Percentiles rank a stretch among this genome's conserved stretches.
These are phyloP conservation scores for Petasospora fabianii DNA, from an alignment of 1,139 yeast genomes.

Conservation along the genomic window DNA sequence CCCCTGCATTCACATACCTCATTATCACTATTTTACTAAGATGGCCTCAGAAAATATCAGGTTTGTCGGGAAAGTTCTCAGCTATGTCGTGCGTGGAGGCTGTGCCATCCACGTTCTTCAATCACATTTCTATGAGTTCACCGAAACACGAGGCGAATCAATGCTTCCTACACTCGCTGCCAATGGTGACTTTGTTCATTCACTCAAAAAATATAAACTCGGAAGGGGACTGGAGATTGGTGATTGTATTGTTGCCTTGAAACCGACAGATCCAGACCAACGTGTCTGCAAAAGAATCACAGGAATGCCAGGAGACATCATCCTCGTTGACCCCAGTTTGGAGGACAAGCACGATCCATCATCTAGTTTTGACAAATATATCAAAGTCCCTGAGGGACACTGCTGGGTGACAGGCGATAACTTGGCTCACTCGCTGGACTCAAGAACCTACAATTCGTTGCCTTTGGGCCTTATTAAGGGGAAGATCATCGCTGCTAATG, in stretches of 20 bases:
- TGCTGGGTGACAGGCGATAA: constrained; percentile 98
- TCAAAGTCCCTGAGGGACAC: constrained; percentile 82
- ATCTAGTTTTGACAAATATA: constrained; percentile 48
- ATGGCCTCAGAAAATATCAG: constrained; percentile 17
- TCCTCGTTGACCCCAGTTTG: constrained; percentile 75
- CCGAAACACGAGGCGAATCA: constrained; percentile 87
- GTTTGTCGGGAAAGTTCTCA: constrained; percentile 22
- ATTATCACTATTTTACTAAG: not conserved
- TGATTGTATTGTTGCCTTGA: constrained; percentile 81
- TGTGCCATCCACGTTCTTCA: constrained; percentile 67
- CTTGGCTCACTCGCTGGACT: constrained; percentile 82
- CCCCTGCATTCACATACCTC: not conserved
- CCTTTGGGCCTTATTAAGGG: constrained; percentile 90
- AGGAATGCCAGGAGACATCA: constrained; percentile 93
- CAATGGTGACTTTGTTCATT: constrained; percentile 75
- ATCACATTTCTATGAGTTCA: constrained; percentile 66
- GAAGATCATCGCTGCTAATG: constrained; percentile 67
- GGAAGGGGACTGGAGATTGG: constrained; percentile 63
- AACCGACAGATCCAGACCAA: constrained; percentile 86
- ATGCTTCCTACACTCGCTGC: constrained; percentile 89
- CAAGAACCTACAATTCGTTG: constrained; percentile 80
- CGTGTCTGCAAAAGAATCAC: constrained; percentile 89
- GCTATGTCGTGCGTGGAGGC: constrained; percentile 49
- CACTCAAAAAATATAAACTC: constrained; percentile 52
- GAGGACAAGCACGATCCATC: constrained; percentile 25